Evolutionary conservation across 2,329 filamentous ascomycete species (phyloP).

Genomic region (Neofusicoccum umdonicola): DNA sequence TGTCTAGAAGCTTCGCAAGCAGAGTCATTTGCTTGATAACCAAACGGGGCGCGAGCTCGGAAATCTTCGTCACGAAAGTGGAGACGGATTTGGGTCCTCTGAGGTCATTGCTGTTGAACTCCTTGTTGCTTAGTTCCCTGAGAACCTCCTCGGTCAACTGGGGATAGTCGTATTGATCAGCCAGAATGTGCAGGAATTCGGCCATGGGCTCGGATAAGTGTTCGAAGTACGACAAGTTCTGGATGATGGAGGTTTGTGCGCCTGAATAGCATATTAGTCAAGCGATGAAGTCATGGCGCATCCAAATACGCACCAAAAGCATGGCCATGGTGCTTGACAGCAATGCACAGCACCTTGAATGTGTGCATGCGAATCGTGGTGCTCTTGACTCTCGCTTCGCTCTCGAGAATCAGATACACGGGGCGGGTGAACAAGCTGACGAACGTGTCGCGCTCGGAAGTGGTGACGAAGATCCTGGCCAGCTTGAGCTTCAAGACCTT

Average conservation of each 20-base stretch:
- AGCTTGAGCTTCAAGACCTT: constrained; percentile 93
- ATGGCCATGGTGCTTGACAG: constrained; percentile 96
- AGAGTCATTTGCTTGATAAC: constrained; percentile 98
- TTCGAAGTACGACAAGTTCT: constrained; percentile 97
- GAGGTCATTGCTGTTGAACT: constrained; percentile 95
- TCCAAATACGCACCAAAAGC: constrained; percentile 68
- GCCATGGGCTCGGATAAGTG: constrained; percentile 99
- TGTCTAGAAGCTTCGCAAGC: constrained; percentile 90
- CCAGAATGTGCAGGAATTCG: constrained; percentile 91
- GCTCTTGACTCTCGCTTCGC: constrained; percentile 86
- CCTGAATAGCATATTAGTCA: constrained; percentile 48
- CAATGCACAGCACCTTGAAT: constrained; percentile 94
- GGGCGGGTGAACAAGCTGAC: constrained; percentile 87
- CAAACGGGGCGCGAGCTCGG: constrained; percentile 83
- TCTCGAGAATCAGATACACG: constrained; percentile 91
- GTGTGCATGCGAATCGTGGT: constrained; percentile 91
- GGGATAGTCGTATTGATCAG: constrained; percentile 96
- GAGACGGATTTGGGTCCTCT: constrained; percentile 96
- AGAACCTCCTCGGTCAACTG: constrained; percentile 92
- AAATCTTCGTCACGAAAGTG: constrained; percentile 87
- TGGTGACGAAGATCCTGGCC: constrained; percentile 89
- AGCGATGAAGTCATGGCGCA: too few species aligned
- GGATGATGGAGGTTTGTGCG: constrained; percentile 95
- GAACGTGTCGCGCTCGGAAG: constrained; percentile 93
- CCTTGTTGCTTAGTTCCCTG: constrained; percentile 92